phyloP scores from a whole-genome alignment of 2,329 filamentous ascomycete species.

The Xylaria sp. region DNA sequence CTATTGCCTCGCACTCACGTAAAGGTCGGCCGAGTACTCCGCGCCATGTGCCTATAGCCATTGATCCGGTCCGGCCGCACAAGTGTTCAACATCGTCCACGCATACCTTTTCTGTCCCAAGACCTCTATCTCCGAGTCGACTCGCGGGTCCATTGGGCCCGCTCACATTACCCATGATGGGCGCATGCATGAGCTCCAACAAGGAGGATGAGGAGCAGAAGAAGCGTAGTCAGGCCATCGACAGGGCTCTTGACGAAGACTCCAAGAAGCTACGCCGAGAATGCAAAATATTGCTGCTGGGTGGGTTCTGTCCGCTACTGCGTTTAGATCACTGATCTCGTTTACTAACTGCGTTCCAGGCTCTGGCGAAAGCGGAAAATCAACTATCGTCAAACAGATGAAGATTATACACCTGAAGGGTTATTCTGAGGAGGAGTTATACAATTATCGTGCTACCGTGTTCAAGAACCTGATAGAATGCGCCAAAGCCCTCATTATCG shows the following conservation, averaged over 20 bases:
- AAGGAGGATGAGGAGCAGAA: slow-evolving; percentile 91
- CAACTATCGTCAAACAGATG: slow-evolving; percentile 99
- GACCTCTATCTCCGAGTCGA: slow-evolving; percentile 15
- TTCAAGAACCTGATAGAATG: slow-evolving; percentile 99
- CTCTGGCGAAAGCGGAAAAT: slow-evolving; percentile 98
- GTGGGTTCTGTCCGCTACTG: slow-evolving; percentile 59
- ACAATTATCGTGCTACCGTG: slow-evolving; percentile 93
- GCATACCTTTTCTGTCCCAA: slow-evolving; percentile 8
- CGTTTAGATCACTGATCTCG: neutral
- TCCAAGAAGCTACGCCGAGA: slow-evolving; percentile 91
- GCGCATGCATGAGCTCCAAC: slow-evolving; percentile 89
- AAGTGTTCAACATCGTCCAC: slow-evolving; percentile 21
- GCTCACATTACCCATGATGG: slow-evolving; percentile 68
- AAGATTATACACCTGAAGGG: slow-evolving; percentile 99
- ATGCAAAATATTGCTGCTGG: slow-evolving; percentile 97
- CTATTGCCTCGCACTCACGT: slow-evolving; percentile 1
- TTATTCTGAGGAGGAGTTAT: slow-evolving; percentile 92
- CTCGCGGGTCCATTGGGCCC: slow-evolving; percentile 31
- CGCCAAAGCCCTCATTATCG: slow-evolving; percentile 89
- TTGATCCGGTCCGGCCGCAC: slow-evolving; percentile 22
- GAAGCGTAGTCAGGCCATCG: slow-evolving; percentile 96
- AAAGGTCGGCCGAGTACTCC: slow-evolving; percentile 6
- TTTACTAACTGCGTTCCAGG: slow-evolving; percentile 57
- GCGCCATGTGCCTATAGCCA: slow-evolving; percentile 35
- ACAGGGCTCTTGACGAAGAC: slow-evolving; percentile 93